phyloP scores from a whole-genome alignment of 306 rosid genomes.

The Medicago lupulina region DNA sequence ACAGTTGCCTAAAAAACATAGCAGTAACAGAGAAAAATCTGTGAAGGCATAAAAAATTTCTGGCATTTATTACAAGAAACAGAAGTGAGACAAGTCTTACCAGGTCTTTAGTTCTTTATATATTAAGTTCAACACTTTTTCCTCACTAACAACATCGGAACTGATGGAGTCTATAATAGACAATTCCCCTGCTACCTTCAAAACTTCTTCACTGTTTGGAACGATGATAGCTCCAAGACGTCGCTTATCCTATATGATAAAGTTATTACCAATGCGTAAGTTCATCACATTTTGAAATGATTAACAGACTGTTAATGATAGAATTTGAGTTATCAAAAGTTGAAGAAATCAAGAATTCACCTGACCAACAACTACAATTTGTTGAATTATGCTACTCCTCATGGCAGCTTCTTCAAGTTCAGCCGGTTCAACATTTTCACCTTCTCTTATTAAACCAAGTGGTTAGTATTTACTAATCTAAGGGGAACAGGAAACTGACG shows the following conservation, averaged over 20 bases:
- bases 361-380: conserved; percentile 93
- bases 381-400: conserved; percentile 79
- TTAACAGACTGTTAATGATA: neutral
- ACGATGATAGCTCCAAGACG: conserved; percentile 90
- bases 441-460: conserved; percentile 52
- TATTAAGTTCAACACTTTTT: conserved; percentile 56
- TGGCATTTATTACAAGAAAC: conserved; percentile 19
- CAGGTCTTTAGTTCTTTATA: conserved; percentile 67
- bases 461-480: conserved; percentile 15
- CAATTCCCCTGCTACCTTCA: conserved; percentile 60
- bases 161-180: conserved; percentile 51
- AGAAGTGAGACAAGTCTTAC: conserved; percentile 48
- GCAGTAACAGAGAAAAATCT: neutral
- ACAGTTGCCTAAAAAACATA: neutral
- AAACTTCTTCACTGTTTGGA: conserved; percentile 86
- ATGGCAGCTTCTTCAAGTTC: conserved; percentile 93
- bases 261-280: conserved; percentile 28
- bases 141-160: conserved; percentile 64
- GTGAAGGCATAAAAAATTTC: neutral
- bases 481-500: neutral
- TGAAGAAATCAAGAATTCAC: conserved; percentile 45
- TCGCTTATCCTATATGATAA: conserved; percentile 71
- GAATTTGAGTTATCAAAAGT: conserved; percentile 12
- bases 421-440: conserved; percentile 90
- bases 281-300: neutral